These are phyloP conservation scores for Sanghuangporus baumii DNA, from an alignment of 1,284 basidiomycete species.

Conservation along the genomic window DNA sequence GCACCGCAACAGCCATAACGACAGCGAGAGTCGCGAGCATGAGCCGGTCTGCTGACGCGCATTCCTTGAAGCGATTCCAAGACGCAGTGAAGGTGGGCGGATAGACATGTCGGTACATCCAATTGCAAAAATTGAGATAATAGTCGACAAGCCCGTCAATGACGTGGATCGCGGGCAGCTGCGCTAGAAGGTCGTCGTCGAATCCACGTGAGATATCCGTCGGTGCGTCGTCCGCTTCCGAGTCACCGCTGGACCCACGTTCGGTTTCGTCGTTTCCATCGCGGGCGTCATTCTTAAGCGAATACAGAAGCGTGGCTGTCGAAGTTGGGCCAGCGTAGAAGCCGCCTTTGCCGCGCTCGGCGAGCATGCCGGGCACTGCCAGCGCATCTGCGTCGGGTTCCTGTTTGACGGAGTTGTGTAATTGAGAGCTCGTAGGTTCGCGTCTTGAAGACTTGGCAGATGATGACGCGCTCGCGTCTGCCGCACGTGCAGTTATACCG, in stretches of 20 bases:
- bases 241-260: constrained; percentile 8
- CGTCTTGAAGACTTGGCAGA: not conserved
- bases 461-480: constrained; percentile 23
- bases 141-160: constrained; percentile 67
- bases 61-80: constrained; percentile 69
- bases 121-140: constrained; percentile 81
- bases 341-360: constrained; percentile 55
- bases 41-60: constrained; percentile 57
- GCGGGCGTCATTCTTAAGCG: constrained; percentile 46
- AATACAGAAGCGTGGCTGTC: constrained; percentile 57
- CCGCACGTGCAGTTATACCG: constrained; percentile 30
- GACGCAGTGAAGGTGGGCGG: constrained; percentile 50
- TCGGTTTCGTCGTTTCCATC: constrained; percentile 37
- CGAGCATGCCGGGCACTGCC: constrained; percentile 58
- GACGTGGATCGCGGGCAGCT: constrained; percentile 56
- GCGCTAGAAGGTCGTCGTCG: constrained; percentile 61
- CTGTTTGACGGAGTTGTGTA: constrained; percentile 39
- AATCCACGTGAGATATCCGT: constrained; percentile 47
- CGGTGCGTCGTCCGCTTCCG: constrained; percentile 11
- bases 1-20: constrained; percentile 64
- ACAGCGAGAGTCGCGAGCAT: constrained; percentile 63
- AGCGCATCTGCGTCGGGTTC: constrained; percentile 45
- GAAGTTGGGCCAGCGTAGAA: constrained; percentile 71
- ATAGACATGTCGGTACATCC: constrained; percentile 76
- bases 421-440: not conserved